These are phyloP conservation scores for Cercospora canescens DNA, from an alignment of 2,329 filamentous ascomycete species.

Conservation along the genomic window DNA sequence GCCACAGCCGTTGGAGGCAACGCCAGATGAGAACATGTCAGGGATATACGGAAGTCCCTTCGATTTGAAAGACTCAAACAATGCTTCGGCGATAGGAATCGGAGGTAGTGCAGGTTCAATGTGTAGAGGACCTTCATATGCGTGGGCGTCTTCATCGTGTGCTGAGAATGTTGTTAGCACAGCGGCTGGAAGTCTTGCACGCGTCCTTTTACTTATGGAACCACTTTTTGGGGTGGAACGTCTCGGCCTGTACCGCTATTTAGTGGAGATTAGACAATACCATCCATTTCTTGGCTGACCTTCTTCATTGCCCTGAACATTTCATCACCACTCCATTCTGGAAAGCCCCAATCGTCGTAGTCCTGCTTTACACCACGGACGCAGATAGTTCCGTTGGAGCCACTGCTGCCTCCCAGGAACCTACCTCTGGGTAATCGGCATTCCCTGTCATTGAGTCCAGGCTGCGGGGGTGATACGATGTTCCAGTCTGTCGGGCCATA, in stretches of 20 bases:
- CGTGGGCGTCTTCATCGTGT: slow-evolving; percentile 28
- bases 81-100: slow-evolving; percentile 26
- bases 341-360: slow-evolving; percentile 37
- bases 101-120: slow-evolving; percentile 50
- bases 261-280: background rate
- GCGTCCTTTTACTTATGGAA: slow-evolving; percentile 24
- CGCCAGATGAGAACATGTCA: slow-evolving; percentile 40
- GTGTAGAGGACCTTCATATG: slow-evolving; percentile 27
- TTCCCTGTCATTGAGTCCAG: slow-evolving; percentile 42
- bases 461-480: slow-evolving; percentile 42
- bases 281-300: slow-evolving; percentile 1
- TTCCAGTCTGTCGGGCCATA: slow-evolving; percentile 49
- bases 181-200: slow-evolving; percentile 7
- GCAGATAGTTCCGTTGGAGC: slow-evolving; percentile 47
- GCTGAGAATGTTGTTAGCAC: background rate
- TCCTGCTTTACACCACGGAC: slow-evolving; percentile 46
- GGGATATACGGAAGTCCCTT: slow-evolving; percentile 29
- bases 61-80: slow-evolving; percentile 30
- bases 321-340: slow-evolving; percentile 32
- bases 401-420: slow-evolving; percentile 46
- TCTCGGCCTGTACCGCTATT: slow-evolving; percentile 22
- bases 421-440: slow-evolving; percentile 46
- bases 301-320: slow-evolving; percentile 34
- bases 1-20: slow-evolving; percentile 56
- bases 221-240: slow-evolving; percentile 29